phyloP scores from a whole-genome alignment of 202 grass and related monocot genomes.

The Bolboschoenoplectus hybrid region DNA sequence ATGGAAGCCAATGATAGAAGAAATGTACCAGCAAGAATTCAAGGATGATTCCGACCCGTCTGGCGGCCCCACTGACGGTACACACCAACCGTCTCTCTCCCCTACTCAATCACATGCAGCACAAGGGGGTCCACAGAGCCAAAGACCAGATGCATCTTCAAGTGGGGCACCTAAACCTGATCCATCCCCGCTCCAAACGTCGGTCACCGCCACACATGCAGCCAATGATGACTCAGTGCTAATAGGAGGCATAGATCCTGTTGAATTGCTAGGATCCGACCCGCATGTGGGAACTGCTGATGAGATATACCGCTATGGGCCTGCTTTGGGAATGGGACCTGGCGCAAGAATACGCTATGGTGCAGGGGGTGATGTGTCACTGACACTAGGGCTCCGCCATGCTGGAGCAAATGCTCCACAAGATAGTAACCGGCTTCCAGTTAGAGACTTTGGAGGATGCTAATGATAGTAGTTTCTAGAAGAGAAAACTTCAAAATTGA shows the following conservation, averaged over 20 bases:
- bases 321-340: conserved; percentile 48
- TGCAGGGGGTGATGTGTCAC: conserved; percentile 70
- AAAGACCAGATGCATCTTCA: conserved; percentile 41
- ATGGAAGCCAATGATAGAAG: conserved; percentile 99
- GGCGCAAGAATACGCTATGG: conserved; percentile 65
- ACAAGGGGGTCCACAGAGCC: conserved; percentile 42
- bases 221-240: conserved; percentile 34
- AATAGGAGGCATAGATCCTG: conserved; percentile 56
- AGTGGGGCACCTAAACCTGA: conserved; percentile 50
- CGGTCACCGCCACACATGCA: conserved; percentile 37
- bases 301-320: conserved; percentile 60
- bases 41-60: conserved; percentile 56
- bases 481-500: not conserved
- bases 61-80: conserved; percentile 51
- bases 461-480: conserved; percentile 43
- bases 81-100: conserved; percentile 59
- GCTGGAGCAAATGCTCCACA: conserved; percentile 61
- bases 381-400: conserved; percentile 91
- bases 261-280: conserved; percentile 67
- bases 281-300: conserved; percentile 46
- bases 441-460: conserved; percentile 84
- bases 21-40: conserved; percentile 96
- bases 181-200: conserved; percentile 39
- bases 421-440: conserved; percentile 67
- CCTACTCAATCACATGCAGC: conserved; percentile 49